Base-by-base conservation (phyloP, 1,284 basidiomycete species). In the Anthracocystis walkeri region DNA sequence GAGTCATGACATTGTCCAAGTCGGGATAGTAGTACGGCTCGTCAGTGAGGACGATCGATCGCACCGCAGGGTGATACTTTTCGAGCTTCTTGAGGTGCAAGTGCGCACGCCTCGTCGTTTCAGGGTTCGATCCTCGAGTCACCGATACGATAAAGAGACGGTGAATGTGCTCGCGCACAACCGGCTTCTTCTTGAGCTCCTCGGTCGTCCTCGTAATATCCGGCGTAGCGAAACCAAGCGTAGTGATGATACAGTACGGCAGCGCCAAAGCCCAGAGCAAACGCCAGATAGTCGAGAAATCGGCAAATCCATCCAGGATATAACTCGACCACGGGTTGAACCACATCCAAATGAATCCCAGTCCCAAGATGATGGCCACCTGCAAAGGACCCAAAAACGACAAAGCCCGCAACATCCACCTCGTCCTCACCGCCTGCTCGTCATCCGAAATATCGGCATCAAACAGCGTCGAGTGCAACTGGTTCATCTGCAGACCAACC, bases 11-110 rank as follows among this genome's bases (percentile, higher is more conserved):
- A 77, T 86, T 86, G 71, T 86, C 84, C 56, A 86, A 80, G 58
- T 86, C 86, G 23, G 86, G 85, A 66, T 86, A 86, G 23, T 81
- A 83, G 74, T 86, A 86, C 4, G 86, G 86, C 75, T 86, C 86
- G 65, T 86, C 86, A 52, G 86, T 86, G 27, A 86, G 78, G 42
- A 86, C 86, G 65, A 86, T 84, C 38, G 85, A 82, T 65, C 85
- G 83, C 62, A 86, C 83, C 35, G 86, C 82, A 10, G 86, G 85
- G 68, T 86, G 86, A 60, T 84, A 86, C 78, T 86, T 86, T 73
- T 86, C 86, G 56, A 86, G 82, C 71, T 84, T 82, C 75, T 85
- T 64, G 54, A 86, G 81, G 74, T 86, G 85, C 79, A 84, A 77
- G 68, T 86, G 86, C 50, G 85, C 85, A 42, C 86, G 74, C 27